Evolutionary conservation across 2,329 filamentous ascomycete genomes (phyloP).

Genomic region (Exophiala sideris): DNA sequence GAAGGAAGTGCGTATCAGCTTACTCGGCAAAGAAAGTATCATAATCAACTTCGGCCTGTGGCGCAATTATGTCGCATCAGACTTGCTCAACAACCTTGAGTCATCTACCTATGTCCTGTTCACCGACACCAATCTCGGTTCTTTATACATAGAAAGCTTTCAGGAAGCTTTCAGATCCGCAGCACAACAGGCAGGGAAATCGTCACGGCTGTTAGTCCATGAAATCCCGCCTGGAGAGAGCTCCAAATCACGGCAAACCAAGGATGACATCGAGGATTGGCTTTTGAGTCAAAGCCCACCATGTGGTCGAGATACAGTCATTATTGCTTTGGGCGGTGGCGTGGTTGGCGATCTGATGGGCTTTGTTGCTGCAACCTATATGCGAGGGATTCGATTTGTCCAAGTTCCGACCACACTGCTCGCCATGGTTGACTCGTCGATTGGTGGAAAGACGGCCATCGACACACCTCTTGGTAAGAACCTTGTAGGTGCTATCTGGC

Average conservation of each 20-base stretch:
- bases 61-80: conserved; percentile 73
- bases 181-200: conserved; percentile 34
- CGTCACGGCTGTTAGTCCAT: conserved; percentile 73
- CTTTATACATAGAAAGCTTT: conserved; percentile 78
- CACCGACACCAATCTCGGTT: conserved; percentile 87
- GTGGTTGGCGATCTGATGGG: conserved; percentile 98
- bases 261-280: conserved; percentile 97
- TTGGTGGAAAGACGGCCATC: conserved; percentile 97
- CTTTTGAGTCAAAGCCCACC: conserved; percentile 73
- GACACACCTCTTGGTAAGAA: conserved; percentile 97
- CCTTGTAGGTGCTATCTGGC: conserved; percentile 93
- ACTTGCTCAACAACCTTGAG: conserved; percentile 71
- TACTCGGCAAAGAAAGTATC: conserved; percentile 86
- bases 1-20: conserved; percentile 57
- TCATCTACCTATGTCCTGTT: conserved; percentile 95
- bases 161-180: conserved; percentile 59
- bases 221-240: conserved; percentile 86
- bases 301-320: conserved; percentile 92
- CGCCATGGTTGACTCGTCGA: conserved; percentile 97
- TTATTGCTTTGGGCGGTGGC: conserved; percentile 90
- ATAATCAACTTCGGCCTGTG: conserved; percentile 89
- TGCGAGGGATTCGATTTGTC: conserved; percentile 93
- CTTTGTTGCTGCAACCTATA: conserved; percentile 96
- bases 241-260: conserved; percentile 89
- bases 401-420: conserved; percentile 94